Conservation (phyloP, 345 rosid species). For the Ricinus communis region DNA sequence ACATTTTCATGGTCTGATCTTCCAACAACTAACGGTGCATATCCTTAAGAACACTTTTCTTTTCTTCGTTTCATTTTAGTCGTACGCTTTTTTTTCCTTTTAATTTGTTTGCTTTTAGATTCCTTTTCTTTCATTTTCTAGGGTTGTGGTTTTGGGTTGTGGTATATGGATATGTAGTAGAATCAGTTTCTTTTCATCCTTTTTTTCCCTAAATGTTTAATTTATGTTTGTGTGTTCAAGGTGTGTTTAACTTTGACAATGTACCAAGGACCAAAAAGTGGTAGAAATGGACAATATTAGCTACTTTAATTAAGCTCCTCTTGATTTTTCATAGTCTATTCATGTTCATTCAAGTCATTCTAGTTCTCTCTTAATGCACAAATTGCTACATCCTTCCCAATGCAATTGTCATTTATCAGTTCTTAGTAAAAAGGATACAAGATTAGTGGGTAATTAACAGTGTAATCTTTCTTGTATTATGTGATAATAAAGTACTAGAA, state of each 20-base stretch:
- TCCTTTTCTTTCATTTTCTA: slow-evolving; percentile 8
- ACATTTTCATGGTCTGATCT: slow-evolving; percentile 64
- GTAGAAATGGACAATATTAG: slow-evolving; percentile 18
- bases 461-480: not conserved
- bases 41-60: slow-evolving; percentile 35
- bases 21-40: slow-evolving; percentile 64
- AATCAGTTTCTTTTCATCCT: slow-evolving; percentile 9
- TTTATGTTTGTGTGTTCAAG: slow-evolving; percentile 27
- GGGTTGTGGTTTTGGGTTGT: slow-evolving; percentile 35
- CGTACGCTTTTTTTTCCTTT: not conserved
- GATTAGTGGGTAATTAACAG: not conserved
- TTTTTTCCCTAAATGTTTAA: not conserved
- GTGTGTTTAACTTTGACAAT: slow-evolving; percentile 40
- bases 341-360: not conserved
- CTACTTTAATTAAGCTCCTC: not conserved
- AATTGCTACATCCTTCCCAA: slow-evolving; percentile 2
- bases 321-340: not conserved
- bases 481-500: slow-evolving; percentile 1
- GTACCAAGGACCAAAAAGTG: slow-evolving; percentile 28
- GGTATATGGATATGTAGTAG: slow-evolving; percentile 38
- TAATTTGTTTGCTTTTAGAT: slow-evolving; percentile 8
- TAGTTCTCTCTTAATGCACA: not conserved
- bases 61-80: not conserved
- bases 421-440: not conserved
- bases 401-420: not conserved